Evolutionary conservation across 2,329 filamentous ascomycete genomes (phyloP).

Genomic region (Camillea tinctor): DNA sequence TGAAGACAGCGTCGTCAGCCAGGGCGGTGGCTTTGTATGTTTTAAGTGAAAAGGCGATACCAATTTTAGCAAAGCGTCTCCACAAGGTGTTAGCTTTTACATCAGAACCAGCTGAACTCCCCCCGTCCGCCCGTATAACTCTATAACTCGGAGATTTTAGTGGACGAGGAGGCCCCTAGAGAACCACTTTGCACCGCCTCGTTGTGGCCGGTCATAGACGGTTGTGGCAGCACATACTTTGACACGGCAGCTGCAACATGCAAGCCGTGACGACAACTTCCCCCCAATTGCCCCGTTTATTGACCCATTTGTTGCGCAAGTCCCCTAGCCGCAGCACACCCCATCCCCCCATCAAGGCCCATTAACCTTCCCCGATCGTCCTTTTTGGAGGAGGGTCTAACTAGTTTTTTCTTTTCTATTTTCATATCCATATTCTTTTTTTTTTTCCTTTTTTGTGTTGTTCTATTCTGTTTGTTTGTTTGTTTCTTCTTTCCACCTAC

Average conservation of each 20-base stretch:
- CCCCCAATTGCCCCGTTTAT: neutral
- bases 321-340: neutral
- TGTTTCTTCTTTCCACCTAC: no score
- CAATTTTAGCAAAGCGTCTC: neutral
- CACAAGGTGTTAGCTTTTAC: no score
- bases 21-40: neutral
- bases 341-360: no score
- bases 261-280: neutral
- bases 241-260: neutral
- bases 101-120: no score
- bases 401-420: neutral
- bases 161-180: neutral
- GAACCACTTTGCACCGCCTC: neutral
- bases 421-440: neutral
- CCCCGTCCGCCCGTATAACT: no score
- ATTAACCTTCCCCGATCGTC: neutral
- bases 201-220: neutral
- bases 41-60: neutral
- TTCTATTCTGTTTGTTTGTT: neutral
- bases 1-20: neutral
- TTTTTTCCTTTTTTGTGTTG: neutral
- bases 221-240: no score
- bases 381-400: no score
- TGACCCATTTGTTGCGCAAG: neutral
- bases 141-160: neutral